Evolutionary conservation across 768 basidiomycete species (phyloP).

Genomic region (Calocera cornea): DNA sequence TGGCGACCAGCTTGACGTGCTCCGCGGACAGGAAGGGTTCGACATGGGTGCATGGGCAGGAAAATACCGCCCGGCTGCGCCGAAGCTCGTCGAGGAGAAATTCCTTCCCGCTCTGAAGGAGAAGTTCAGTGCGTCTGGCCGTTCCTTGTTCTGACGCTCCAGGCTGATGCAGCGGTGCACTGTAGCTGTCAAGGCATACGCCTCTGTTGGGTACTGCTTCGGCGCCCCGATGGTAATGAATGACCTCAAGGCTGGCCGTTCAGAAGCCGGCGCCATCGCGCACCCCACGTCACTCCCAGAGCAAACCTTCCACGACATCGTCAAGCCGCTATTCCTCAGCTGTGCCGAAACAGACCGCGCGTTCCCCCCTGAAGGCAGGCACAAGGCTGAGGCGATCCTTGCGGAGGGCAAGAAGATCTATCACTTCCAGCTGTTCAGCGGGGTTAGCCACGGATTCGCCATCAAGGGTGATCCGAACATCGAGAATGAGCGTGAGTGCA

Average conservation of each 20-base stretch:
- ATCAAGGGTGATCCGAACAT: not conserved
- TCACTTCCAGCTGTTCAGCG: not conserved
- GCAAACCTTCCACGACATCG: slow-evolving; percentile 15
- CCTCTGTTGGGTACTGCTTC: slow-evolving; percentile 18
- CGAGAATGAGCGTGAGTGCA: slow-evolving; percentile 4
- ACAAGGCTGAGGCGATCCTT: not conserved
- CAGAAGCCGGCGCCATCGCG: slow-evolving; percentile 14
- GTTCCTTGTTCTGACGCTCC: not conserved
- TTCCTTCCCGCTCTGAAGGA: slow-evolving; percentile 42
- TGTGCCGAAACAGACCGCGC: slow-evolving; percentile 9
- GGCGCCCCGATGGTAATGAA: slow-evolving; percentile 19
- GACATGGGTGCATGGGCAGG: slow-evolving; percentile 33
- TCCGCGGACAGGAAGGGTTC: slow-evolving; percentile 28
- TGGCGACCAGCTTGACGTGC: slow-evolving; percentile 38
- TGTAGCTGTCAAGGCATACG: slow-evolving; percentile 9
- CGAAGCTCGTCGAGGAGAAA: slow-evolving; percentile 31
- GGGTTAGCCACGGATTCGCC: not conserved
- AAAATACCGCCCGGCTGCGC: slow-evolving; percentile 23
- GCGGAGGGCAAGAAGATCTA: not conserved
- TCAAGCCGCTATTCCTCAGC: slow-evolving; percentile 16
- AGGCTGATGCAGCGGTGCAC: slow-evolving; percentile 7
- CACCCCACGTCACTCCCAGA: slow-evolving; percentile 19
- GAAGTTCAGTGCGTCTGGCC: slow-evolving; percentile 32
- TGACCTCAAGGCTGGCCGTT: slow-evolving; percentile 7
- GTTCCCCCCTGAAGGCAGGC: not conserved